These are phyloP conservation scores for Ceratocystis albifundus DNA, from an alignment of 2,329 filamentous ascomycete genomes.

Conservation along the genomic window DNA sequence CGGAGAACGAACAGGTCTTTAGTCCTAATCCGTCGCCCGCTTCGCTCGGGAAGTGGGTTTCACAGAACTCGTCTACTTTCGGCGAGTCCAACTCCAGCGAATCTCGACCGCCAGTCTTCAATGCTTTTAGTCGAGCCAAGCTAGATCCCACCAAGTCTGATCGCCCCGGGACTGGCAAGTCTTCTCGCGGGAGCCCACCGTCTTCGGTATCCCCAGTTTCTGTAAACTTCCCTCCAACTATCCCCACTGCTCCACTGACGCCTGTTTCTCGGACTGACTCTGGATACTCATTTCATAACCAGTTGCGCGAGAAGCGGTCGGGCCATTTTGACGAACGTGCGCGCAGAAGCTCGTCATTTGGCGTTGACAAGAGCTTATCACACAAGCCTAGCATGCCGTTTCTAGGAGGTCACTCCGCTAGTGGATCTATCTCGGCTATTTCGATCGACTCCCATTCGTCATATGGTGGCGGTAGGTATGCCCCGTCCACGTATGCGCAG, in stretches of 20 bases:
- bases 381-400: conserved; percentile 65
- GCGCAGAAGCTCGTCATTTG: conserved; percentile 89
- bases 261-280: conserved; percentile 85
- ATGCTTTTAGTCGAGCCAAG: conserved; percentile 73
- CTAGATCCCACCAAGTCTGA: conserved; percentile 56
- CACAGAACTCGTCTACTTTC: conserved; percentile 81
- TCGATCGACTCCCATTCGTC: conserved; percentile 58
- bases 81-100: conserved; percentile 48
- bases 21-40: conserved; percentile 57
- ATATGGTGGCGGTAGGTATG: conserved; percentile 57
- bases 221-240: conserved; percentile 55
- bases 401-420: conserved; percentile 51
- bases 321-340: conserved; percentile 75
- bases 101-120: conserved; percentile 62
- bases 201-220: conserved; percentile 66
- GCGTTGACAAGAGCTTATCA: conserved; percentile 58
- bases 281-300: conserved; percentile 74
- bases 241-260: conserved; percentile 49
- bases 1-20: conserved; percentile 73
- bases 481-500: conserved; percentile 71
- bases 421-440: conserved; percentile 48
- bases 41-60: conserved; percentile 72
- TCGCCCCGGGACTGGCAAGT: conserved; percentile 64
- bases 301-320: conserved; percentile 84
- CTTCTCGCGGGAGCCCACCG: conserved; percentile 49